phyloP scores from a whole-genome alignment of 73 alveolate species.

The Paraurostyla sp. region DNA sequence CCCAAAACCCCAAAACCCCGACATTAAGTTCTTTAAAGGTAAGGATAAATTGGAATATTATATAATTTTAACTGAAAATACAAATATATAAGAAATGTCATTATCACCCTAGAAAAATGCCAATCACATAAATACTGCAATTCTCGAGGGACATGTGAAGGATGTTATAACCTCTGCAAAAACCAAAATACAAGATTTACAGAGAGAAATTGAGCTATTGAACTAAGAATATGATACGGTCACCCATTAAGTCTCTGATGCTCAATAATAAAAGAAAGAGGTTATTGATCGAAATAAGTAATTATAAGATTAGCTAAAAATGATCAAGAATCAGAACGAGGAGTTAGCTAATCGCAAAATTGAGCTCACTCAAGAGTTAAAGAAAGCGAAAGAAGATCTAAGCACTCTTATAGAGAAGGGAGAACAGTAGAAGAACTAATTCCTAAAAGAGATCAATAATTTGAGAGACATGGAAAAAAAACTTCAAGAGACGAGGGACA shows the following conservation, averaged over 20 bases:
- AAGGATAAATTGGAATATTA: too few species aligned
- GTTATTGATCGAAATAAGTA: conserved; percentile 54
- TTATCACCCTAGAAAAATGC: too few species aligned
- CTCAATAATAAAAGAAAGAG: conserved; percentile 57
- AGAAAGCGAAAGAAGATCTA: conserved; percentile 76
- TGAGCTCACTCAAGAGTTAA: conserved; percentile 63
- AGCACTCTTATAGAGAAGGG: conserved; percentile 72
- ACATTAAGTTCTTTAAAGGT: too few species aligned
- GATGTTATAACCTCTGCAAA: conserved; percentile 75
- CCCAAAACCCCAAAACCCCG: too few species aligned
- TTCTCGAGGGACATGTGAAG: conserved; percentile 72
- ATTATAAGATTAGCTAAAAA: conserved; percentile 61
- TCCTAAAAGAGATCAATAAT: conserved; percentile 62
- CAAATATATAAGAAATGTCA: too few species aligned
- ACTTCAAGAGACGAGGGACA: conserved; percentile 57
- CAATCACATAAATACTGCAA: conserved; percentile 68
- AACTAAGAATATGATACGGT: conserved; percentile 64
- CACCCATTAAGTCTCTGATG: conserved; percentile 36
- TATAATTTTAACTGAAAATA: too few species aligned
- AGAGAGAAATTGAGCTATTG: conserved; percentile 61
- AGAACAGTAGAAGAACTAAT: conserved; percentile 64
- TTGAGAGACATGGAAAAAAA: conserved; percentile 70
- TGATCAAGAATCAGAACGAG: conserved; percentile 66
- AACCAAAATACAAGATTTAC: conserved; percentile 54
- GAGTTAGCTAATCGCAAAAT: conserved; percentile 56